Percentiles rank a stretch among this genome's conserved stretches.
Evolutionary conservation across 345 rosid genomes (phyloP).

Genomic region (Aquilaria sinensis): DNA sequence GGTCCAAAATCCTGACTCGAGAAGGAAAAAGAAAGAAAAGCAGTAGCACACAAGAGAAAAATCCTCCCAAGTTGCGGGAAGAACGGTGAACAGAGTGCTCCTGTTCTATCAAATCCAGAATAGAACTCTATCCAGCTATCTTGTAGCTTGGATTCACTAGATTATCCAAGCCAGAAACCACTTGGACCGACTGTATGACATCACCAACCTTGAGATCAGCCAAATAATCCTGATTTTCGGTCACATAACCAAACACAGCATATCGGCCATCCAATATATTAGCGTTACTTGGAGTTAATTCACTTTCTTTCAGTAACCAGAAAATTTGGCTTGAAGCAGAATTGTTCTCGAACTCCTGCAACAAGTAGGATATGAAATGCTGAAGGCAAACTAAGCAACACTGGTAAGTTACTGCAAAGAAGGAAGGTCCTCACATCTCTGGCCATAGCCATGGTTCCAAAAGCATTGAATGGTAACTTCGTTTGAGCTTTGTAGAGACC

Average conservation of each 20-base stretch:
- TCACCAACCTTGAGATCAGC: conserved; percentile 99
- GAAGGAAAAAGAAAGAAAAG: too few species aligned
- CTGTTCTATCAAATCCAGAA: neutral
- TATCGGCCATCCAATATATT: conserved; percentile 97
- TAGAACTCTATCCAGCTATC: conserved; percentile 59
- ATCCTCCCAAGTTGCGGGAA: too few species aligned
- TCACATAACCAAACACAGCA: conserved; percentile 89
- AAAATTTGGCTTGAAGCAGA: conserved; percentile 94
- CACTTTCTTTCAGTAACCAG: conserved; percentile 98
- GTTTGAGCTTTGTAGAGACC: conserved; percentile 99
- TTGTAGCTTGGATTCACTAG: conserved; percentile 92
- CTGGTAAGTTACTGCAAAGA: neutral
- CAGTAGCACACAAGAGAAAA: too few species aligned
- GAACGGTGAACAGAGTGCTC: too few species aligned
- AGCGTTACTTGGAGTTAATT: conserved; percentile 93
- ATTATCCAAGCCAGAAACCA: conserved; percentile 91
- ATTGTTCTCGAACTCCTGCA: conserved; percentile 91
- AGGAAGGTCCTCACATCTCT: conserved; percentile 64
- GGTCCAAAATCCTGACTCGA: too few species aligned
- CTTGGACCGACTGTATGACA: conserved; percentile 81
- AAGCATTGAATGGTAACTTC: conserved; percentile 94
- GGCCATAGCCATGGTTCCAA: conserved; percentile 99
- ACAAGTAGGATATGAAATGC: neutral
- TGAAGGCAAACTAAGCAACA: neutral
- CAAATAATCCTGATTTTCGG: conserved; percentile 69